These are phyloP conservation scores for Tetrahymena borealis DNA, from an alignment of 73 alveolate genomes.

Conservation along the genomic window DNA sequence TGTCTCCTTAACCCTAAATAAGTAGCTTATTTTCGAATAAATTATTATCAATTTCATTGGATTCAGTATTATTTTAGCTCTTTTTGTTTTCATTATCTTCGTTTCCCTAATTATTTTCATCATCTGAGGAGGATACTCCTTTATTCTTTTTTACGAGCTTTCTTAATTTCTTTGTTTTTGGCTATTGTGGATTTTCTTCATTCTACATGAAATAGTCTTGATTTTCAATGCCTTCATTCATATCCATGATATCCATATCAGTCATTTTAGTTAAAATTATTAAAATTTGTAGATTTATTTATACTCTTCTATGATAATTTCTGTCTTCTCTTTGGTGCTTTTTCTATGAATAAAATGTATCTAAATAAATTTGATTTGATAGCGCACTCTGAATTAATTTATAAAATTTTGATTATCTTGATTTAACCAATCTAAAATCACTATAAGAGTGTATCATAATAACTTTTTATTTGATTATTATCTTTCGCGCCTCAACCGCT, in stretches of 20 bases:
- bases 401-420: no score
- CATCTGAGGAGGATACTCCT: not conserved
- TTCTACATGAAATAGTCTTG: not conserved
- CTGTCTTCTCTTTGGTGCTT: no score
- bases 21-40: not conserved
- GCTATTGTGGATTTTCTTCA: not conserved
- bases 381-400: no score
- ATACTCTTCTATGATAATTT: no score
- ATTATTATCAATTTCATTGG: not conserved
- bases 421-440: no score
- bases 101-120: not conserved
- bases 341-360: no score
- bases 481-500: conserved; percentile 6
- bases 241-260: not conserved
- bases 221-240: not conserved
- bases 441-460: no score
- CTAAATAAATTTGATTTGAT: no score
- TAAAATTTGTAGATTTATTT: no score
- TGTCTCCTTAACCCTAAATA: not conserved
- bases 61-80: not conserved
- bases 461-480: not conserved
- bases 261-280: no score
- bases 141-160: not conserved
- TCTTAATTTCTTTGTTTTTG: not conserved
- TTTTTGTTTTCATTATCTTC: not conserved